Conservation (phyloP, 768 basidiomycete species). For the Rhizopogon salebrosus region DNA sequence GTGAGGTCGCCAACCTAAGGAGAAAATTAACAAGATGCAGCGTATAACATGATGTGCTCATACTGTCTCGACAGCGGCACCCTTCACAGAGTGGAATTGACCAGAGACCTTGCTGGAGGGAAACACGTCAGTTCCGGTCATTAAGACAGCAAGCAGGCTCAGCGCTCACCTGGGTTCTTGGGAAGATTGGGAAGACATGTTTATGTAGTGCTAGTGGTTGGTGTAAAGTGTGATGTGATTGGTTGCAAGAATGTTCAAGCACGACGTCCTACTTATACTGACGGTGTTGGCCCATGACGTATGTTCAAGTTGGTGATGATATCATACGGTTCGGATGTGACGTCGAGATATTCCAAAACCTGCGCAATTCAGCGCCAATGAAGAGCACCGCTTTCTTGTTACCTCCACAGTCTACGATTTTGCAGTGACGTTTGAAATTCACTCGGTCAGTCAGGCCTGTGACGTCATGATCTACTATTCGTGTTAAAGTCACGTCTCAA, state of each 20-base stretch:
- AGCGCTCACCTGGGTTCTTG: constrained; percentile 23
- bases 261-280: constrained; percentile 23
- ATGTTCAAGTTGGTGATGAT: constrained; percentile 16
- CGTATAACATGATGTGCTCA: not conserved
- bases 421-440: no score
- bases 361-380: no score
- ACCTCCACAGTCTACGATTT: no score
- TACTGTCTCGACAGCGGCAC: constrained; percentile 30
- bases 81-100: constrained; percentile 34
- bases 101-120: constrained; percentile 28
- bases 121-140: not conserved
- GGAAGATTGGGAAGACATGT: constrained; percentile 12
- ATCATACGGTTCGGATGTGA: constrained; percentile 22
- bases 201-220: not conserved
- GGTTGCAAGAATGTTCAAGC: not conserved
- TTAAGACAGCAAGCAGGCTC: not conserved
- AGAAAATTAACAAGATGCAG: not conserved
- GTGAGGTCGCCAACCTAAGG: constrained; percentile 36
- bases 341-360: constrained; percentile 5
- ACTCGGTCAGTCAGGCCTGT: no score
- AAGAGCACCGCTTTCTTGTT: no score
- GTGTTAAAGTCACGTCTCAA: no score
- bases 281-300: constrained; percentile 18
- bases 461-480: no score
- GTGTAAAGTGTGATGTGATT: constrained; percentile 4